A percentile compares a stretch with the other conserved stretches of the same genome.
phyloP scores from a whole-genome alignment of 2,329 filamentous ascomycete species.

The Pseudogymnoascus sp. region DNA sequence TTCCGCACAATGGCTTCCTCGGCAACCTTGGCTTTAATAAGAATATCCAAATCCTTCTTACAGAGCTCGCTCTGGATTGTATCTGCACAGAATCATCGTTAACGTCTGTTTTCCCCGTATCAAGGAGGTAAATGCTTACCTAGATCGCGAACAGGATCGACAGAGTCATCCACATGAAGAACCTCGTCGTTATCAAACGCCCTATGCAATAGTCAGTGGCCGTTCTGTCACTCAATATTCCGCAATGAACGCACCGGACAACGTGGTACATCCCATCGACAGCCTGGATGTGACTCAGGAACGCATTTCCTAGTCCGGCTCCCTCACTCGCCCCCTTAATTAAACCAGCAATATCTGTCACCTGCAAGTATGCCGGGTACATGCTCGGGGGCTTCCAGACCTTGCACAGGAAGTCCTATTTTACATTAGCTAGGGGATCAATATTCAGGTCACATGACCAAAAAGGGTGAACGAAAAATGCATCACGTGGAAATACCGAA shows the following conservation, averaged over 20 bases:
- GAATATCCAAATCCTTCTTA: conserved; percentile 37
- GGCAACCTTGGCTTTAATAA: conserved; percentile 32
- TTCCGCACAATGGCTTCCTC: conserved; percentile 35
- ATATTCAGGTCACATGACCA: background rate
- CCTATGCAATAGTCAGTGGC: conserved; percentile 12
- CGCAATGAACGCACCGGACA: conserved; percentile 27
- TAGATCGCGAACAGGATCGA: conserved; percentile 37
- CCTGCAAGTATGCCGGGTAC: conserved; percentile 38
- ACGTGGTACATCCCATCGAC: conserved; percentile 40
- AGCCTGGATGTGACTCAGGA: conserved; percentile 38
- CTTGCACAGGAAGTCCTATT: conserved; percentile 36
- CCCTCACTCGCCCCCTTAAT: conserved; percentile 38
- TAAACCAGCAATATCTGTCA: conserved; percentile 38
- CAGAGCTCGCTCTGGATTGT: conserved; percentile 34
- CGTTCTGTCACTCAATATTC: background rate
- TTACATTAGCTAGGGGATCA: conserved; percentile 8
- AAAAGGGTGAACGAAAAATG: background rate
- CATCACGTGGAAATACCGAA: background rate
- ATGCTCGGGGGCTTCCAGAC: conserved; percentile 39
- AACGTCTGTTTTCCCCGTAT: conserved; percentile 10
- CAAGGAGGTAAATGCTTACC: conserved; percentile 23
- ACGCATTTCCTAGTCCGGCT: conserved; percentile 38
- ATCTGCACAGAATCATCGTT: conserved; percentile 20
- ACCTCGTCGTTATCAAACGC: conserved; percentile 39
- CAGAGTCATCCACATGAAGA: conserved; percentile 38